Evolutionary conservation across 805 yeast genomes (phyloP), one percentile per base, ranked within the genome.

Genomic region (Candida boidinii): DNA sequence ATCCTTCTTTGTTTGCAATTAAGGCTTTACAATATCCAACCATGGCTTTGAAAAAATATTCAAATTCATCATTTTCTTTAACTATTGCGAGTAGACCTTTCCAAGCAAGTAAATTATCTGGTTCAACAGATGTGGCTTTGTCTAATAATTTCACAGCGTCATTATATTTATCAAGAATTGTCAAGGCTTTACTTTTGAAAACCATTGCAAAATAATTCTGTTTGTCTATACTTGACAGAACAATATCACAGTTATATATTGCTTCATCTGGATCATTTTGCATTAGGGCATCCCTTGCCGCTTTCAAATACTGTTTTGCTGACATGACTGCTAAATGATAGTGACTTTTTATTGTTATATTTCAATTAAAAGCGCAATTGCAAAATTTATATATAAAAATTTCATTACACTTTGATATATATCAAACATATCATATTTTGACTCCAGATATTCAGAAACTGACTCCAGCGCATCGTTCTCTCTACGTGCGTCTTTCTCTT

Each of bases 171-270:
- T 60, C 51, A 33, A 66, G 44, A 7, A 69, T 50, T 37, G 75
- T 76, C 36, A 68, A 62, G 1, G 86, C 71, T 50, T 84, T 86
- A 7, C 92, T 96, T 30, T 71, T 58, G 45, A 87, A 76, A 4
- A 83, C 67, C 43, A 66, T 64, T 12, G 88, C 96, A 48, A 69
- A 71, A 51, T 77, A 80, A 51, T 73, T 72, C 7, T 63, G 43
- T 3, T 64, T 59, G 38, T 84, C 94, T 4, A 60, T 40, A n/a
- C 45, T 46, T 9, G 64, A 67, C 8, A 86, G 52, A 3, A 74
- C 79, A 23, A 73, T 70, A 18, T 71, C 58, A 15, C 78, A 69
- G 29, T 68, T 51, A 20, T 71, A 74, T 21, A 78, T 55, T 5
- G 84, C 85, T 17, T 68, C 66, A 23, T 75, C 82, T 9, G 76